Evolutionary conservation across 208 protist species (phyloP), one percentile per base, ranked within the genome.

Genomic region (Naegleria gruberi): DNA sequence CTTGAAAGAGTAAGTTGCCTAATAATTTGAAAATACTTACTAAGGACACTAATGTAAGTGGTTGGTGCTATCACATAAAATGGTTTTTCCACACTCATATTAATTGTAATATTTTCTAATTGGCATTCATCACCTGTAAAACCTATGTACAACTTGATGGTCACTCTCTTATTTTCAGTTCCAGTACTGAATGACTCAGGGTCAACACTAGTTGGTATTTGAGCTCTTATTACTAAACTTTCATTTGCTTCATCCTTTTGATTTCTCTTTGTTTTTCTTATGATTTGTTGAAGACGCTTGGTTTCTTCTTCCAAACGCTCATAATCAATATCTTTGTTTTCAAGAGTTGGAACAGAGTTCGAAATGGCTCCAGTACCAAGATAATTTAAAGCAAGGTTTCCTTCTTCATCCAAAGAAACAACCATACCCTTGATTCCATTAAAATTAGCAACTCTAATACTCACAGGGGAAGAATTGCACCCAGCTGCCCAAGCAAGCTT

Each of bases 291-390:
- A 1, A 96, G 92, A 8, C 92, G 89, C 74, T 93, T 92, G 65
- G 97, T 93, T 89, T 98, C 96, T 8, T 92, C 90, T 82, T 96
- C 94, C 90, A 98, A 96, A 17, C 95, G 94, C 4, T 91, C 91
- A 91, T 98, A 98, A 51, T 94, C 90, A 4, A 93, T 44, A 26
- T 95, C 94, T 89, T 96, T 95, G 47, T 91, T 95, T 65, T 97
- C 94, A 26, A 97, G 86, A 2, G 94, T 93, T 81, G 95, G 94
- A 40, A 96, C 93, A 0, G 94, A 94, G 1, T 94, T 91, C 3
- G 94, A 94, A 0, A 95, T 93, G 2, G 97, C 96, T 91, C 98
- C 96, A 3, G 97, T 98, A 82, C 97, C 97, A 19, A 98, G 93
- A 93, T 98, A 98, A 90, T 95, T 95, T 34, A 97, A 91, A 19